phyloP scores from a whole-genome alignment of 129 eudicot genomes.

The Lonicera japonica region DNA sequence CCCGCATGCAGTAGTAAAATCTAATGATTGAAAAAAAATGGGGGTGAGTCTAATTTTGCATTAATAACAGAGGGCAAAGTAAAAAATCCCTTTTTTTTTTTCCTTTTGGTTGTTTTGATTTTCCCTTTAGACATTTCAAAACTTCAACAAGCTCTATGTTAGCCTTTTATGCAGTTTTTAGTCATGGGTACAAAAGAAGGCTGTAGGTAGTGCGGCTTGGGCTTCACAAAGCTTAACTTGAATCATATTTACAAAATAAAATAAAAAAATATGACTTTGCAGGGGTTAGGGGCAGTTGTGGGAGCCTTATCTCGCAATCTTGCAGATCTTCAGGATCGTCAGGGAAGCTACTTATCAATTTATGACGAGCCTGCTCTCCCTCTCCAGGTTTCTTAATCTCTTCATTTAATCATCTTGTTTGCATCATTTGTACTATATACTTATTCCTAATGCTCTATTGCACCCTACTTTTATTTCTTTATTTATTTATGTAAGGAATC shows the following conservation, averaged over 20 bases:
- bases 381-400: conserved; percentile 51
- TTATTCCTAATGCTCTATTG: not conserved
- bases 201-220: not conserved
- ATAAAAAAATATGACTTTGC: conserved; percentile 12
- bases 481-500: not conserved
- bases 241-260: conserved; percentile 2
- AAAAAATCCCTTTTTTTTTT: too few species aligned
- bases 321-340: conserved; percentile 89
- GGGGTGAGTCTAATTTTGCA: too few species aligned
- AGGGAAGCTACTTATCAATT: conserved; percentile 91
- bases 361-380: conserved; percentile 92
- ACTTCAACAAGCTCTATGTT: not conserved
- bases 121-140: not conserved
- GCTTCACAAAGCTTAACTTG: not conserved
- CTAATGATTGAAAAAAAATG: too few species aligned
- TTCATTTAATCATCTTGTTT: conserved; percentile 1
- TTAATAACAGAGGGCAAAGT: too few species aligned
- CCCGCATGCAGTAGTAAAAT: too few species aligned
- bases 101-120: too few species aligned
- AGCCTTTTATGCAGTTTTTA: conserved; percentile 1
- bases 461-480: not conserved
- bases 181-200: not conserved
- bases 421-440: not conserved
- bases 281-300: conserved; percentile 97
- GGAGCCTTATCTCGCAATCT: conserved; percentile 93